Base-by-base conservation (phyloP, 805 yeast genomes). In the Schwanniomyces yamadae region DNA sequence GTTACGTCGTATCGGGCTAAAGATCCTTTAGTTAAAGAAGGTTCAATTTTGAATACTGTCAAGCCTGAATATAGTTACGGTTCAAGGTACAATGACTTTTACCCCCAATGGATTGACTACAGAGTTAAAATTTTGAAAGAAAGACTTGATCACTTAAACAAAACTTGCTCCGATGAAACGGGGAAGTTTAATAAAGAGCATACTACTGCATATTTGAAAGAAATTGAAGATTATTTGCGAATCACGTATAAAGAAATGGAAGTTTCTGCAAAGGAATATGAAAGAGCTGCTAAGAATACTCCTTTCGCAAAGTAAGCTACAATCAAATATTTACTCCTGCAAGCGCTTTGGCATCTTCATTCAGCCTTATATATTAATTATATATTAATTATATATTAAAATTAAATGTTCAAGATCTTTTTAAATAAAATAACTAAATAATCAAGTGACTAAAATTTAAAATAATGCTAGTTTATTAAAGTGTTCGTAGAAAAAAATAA, bases 1-100 rank as follows among this genome's bases (percentile, higher is more conserved):
- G 71, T 66, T n/a, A 64, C 70, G 4, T 58, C 66, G 8, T 64
- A 60, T 42, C 47, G 66, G 23, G 62, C 71, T 12, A 61, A 57
- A 33, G 50, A 60, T 33, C 53, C 63, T 1, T 19, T 33, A 23
- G 44, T 41, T 15, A 42, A 44, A 28, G 71, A 66, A 29, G 51
- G 46, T 6, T 62, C 69, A 2, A 61, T 55, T 4, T 55, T 66
- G 42, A 36, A 46, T 11, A 64, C 71, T 0, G 67, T 61, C 24
- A 66, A 66, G 39, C 71, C 71, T 2, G 71, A 64, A 30, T 36
- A 63, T 36, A 61, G 61, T 40, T 55, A 40, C 31, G 69, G 69
- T 5, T 53, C 68, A 4, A 45, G 59, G 11, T 64, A 51, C 48
- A 41, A 59, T 38, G 57, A 55, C 23, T 66, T 64, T 41, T 66